Evolutionary conservation across 169 alveolate genomes (phyloP), one percentile per base, ranked within the genome.

Genomic region (Plasmodium malariae): DNA sequence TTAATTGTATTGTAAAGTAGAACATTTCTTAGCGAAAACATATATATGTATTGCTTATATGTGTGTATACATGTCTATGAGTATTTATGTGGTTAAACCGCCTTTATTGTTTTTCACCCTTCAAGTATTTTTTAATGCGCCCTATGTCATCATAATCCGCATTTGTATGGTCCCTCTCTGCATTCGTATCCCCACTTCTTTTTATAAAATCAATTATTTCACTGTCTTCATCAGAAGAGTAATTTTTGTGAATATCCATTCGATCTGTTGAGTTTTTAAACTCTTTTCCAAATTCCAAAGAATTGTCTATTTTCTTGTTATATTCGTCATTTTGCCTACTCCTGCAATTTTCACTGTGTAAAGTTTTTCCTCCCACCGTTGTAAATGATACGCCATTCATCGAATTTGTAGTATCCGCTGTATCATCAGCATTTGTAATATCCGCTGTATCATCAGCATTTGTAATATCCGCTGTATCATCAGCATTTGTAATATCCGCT

Each of bases 181-280:
- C 72, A 34, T 3, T 28, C 14, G 14, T 34, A 28, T 57, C 19
- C 12, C 14, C 40, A 30, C 69, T 72, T 4, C n/a, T 83, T 83
- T 83, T 68, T 49, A 83, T 67, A 57, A 83, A 83, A 51, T 83
- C 74, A 19, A 45, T 43, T 49, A 83, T 57, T 83, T 83, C 91
- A 43, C 49, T 62, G 1, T 83, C 91, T 40, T 83, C 91, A 43
- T 83, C 91, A 2, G 91, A 83, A 51, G 45, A 65, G 37, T 67
- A 11, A 63, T 37, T 63, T 78, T 76, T 76, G 43, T 19, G 26
- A n/a, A n/a, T 36, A 17, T 55, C 32, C n/a, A 21, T 14, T 12
- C 19, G 45, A 43, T 36, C n/a, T n/a, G n/a, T n/a, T n/a, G n/a
- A n/a, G n/a, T n/a, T n/a, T n/a, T n/a, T n/a, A n/a, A n/a, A n/a